phyloP scores from a whole-genome alignment of 257 asterid species.

The Solanum sitiens region DNA sequence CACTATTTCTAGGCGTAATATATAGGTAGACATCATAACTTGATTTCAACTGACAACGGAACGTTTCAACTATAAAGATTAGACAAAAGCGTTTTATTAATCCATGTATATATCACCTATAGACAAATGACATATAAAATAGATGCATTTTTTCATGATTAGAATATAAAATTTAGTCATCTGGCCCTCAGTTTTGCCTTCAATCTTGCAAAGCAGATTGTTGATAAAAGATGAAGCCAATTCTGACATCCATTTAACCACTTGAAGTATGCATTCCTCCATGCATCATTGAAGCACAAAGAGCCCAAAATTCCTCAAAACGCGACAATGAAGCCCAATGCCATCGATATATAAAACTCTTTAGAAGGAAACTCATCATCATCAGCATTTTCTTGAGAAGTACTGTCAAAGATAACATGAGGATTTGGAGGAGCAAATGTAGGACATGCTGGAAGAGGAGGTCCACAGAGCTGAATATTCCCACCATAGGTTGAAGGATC shows the following conservation, averaged over 20 bases:
- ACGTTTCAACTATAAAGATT: neutral
- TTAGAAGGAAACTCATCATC: neutral
- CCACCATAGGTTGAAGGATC: slow-evolving; percentile 12
- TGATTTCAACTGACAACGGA: neutral
- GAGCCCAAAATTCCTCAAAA: slow-evolving; percentile 19
- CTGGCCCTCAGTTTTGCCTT: neutral
- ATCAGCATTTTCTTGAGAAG: neutral
- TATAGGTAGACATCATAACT: neutral
- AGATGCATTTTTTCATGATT: neutral
- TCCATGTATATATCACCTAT: neutral
- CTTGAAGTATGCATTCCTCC: slow-evolving; percentile 5
- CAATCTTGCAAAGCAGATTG: neutral
- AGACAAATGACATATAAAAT: neutral
- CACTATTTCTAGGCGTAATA: neutral
- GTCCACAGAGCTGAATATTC: slow-evolving; percentile 16
- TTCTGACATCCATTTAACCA: neutral
- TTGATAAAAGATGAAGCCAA: neutral
- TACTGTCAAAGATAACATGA: neutral
- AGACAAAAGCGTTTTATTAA: neutral
- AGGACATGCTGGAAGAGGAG: slow-evolving; percentile 3
- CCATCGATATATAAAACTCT: slow-evolving; percentile 2
- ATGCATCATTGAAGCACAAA: slow-evolving; percentile 5
- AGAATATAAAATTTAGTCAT: neutral
- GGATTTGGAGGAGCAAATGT: neutral
- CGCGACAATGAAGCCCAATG: slow-evolving; percentile 14